Evolutionary conservation across 805 yeast species (phyloP), one percentile per base, ranked within the genome.

Genomic region (Myxozyma vanderwaltii): DNA sequence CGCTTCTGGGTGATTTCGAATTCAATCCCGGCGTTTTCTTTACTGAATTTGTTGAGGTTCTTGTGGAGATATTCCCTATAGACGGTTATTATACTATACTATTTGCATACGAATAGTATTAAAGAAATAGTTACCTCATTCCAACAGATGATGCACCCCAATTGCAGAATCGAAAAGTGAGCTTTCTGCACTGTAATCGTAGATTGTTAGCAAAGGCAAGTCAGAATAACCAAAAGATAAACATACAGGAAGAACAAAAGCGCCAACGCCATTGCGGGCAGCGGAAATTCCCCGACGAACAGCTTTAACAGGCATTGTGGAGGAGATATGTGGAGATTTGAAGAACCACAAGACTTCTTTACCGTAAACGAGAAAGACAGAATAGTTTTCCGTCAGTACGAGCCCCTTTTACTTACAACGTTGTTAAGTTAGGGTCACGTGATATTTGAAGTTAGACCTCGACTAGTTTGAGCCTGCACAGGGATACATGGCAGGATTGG

Each of bases 91-190:
- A 53, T 33, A 29, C n/a, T n/a, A 5, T 3, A 46, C 17, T 26
- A 7, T 46, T 31, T 10, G 23, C 19, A n/a, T n/a, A 13, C n/a
- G 21, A 38, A 31, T 31, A n/a, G 24, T 19, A 26, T 12, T 17
- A n/a, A 15, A 27, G 8, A 23, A n/a, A 29, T 41, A 52, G 68
- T 26, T 56, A 66, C 59, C 78, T 79, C 76, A 91, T 81, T 2
- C 97, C 97, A 53, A 79, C 79, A 0, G 98, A 91, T 1, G 96
- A 87, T 23, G 97, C 98, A 44, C 97, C 98, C 86, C 95, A 87
- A 79, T 94, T 91, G 77, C 97, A 91, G 76, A 86, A 94, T 61
- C 88, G 86, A 47, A 94, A 72, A 0, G 86, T 80, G 53, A 94
- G 80, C 69, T 82, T 83, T 67, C 82, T 83, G 76, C 98, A 91